Percentiles rank a stretch among this genome's conserved stretches.
These are phyloP conservation scores for Monosporozyma aquatica DNA, from an alignment of 805 yeast species.

Conservation along the genomic window DNA sequence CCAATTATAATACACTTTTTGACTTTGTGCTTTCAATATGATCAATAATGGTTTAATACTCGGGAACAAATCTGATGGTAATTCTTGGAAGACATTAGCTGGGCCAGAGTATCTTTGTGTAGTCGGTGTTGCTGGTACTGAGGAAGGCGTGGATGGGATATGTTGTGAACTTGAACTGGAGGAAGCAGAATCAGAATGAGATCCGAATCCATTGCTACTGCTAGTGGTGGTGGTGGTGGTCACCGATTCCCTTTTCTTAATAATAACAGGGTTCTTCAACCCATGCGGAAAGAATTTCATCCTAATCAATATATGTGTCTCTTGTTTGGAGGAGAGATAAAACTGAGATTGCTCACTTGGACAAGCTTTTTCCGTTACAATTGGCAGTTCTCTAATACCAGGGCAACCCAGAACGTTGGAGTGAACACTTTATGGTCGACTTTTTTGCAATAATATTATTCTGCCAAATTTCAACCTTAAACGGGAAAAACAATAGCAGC, in stretches of 20 bases:
- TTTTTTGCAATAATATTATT: too few species aligned
- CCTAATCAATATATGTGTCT: not conserved
- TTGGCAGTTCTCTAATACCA: not conserved
- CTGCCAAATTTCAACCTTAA: not conserved
- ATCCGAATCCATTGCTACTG: not conserved
- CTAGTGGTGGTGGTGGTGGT: too few species aligned
- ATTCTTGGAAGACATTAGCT: conserved; percentile 7
- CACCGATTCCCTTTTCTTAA: not conserved
- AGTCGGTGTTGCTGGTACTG: conserved; percentile 3
- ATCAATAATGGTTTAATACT: conserved; percentile 12
- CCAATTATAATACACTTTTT: conserved; percentile 13
- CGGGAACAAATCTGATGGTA: conserved; percentile 10
- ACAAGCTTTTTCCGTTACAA: not conserved
- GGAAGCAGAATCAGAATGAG: not conserved
- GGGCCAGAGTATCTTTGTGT: not conserved
- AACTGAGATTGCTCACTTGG: too few species aligned
- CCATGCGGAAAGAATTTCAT: conserved; percentile 2
- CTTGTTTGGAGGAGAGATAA: too few species aligned
- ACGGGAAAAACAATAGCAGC: not conserved
- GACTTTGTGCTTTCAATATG: conserved; percentile 11
- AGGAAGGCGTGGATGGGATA: conserved; percentile 1
- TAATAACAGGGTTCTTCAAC: conserved; percentile 1
- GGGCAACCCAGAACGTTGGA: too few species aligned
- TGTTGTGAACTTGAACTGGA: conserved; percentile 1
- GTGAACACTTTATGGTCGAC: too few species aligned